A percentile compares a stretch with the other conserved stretches of the same genome.
Conservation (phyloP, 176 grass and related monocot species). For the Carex parvula region DNA sequence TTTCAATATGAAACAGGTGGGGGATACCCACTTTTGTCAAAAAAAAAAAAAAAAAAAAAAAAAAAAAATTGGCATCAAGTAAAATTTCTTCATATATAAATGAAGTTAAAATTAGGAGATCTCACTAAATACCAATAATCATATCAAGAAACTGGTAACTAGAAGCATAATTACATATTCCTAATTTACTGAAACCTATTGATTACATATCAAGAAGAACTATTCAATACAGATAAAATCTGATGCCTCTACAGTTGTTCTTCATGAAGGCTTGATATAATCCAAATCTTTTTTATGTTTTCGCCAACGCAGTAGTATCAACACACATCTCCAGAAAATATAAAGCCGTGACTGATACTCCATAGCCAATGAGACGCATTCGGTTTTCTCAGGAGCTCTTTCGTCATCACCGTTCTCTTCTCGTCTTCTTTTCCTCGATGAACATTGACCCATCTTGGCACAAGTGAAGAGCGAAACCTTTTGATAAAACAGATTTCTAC, state of each 20-base stretch:
- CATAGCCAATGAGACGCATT: neutral
- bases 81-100: no score
- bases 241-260: neutral
- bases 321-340: conserved; percentile 7
- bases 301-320: neutral
- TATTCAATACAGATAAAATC: neutral
- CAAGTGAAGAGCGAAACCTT: neutral
- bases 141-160: no score
- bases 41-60: no score
- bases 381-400: neutral
- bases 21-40: no score
- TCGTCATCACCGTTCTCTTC: neutral
- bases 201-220: neutral
- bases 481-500: neutral
- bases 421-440: neutral
- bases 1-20: no score
- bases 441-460: neutral
- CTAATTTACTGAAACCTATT: no score
- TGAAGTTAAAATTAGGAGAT: no score
- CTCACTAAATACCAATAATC: no score
- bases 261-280: neutral
- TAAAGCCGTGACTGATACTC: conserved; percentile 5
- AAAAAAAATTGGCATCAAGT: no score
- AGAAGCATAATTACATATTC: no score
- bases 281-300: neutral